phyloP scores from a whole-genome alignment of 2,329 filamentous ascomycete genomes.

The Basipetospora sp. region DNA sequence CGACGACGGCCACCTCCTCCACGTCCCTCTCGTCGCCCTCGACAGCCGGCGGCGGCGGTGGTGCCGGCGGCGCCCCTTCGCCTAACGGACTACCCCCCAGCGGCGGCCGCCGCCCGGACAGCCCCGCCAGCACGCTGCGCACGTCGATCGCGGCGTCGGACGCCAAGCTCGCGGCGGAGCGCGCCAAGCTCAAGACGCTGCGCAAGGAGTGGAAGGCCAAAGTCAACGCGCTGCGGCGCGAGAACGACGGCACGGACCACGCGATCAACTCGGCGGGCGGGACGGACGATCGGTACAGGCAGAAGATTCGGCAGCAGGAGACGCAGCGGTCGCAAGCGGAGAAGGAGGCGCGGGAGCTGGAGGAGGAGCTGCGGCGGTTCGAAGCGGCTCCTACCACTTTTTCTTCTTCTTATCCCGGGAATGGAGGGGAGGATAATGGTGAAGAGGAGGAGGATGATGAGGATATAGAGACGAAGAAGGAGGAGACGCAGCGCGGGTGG shows the following conservation, averaged over 20 bases:
- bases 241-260: slow-evolving; percentile 54
- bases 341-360: slow-evolving; percentile 39
- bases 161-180: slow-evolving; percentile 54
- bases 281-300: slow-evolving; percentile 60
- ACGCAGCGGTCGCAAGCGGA: slow-evolving; percentile 56
- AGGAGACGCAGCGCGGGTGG: slow-evolving; percentile 36
- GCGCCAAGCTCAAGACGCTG: slow-evolving; percentile 51
- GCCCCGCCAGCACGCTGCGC: slow-evolving; percentile 60
- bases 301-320: slow-evolving; percentile 61
- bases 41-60: too few relatives aligned
- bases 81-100: slow-evolving; percentile 17
- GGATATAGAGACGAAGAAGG: too few relatives aligned
- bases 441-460: too few relatives aligned
- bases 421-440: too few relatives aligned
- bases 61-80: slow-evolving; percentile 12
- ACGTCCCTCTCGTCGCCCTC: too few relatives aligned
- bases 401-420: too few relatives aligned
- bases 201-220: slow-evolving; percentile 63
- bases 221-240: slow-evolving; percentile 52
- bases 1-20: too few relatives aligned
- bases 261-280: slow-evolving; percentile 55
- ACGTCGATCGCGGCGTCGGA: slow-evolving; percentile 63
- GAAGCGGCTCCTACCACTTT: slow-evolving; percentile 50
- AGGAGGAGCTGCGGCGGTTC: slow-evolving; percentile 42
- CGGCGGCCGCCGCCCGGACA: slow-evolving; percentile 53